phyloP scores from a whole-genome alignment of 1,139 yeast species.

The Suzukiozyma palmioleophila region DNA sequence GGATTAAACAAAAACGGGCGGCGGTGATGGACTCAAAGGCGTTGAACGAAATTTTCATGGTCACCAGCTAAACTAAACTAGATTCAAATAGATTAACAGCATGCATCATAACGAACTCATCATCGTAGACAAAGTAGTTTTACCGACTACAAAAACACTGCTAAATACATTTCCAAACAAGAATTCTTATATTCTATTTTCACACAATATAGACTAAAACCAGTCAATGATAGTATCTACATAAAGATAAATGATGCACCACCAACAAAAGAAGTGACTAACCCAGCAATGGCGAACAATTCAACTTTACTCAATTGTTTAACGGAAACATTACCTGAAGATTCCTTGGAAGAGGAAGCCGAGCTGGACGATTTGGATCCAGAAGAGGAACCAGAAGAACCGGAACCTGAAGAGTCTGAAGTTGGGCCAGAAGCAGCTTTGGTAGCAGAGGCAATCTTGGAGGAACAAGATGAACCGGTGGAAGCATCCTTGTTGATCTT shows the following conservation, averaged over 20 bases:
- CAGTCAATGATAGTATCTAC: conserved; percentile 6
- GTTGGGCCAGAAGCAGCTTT: conserved; percentile 17
- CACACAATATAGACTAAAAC: too few species aligned
- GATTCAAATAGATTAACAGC: background rate
- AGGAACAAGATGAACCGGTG: conserved; percentile 28
- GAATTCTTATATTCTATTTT: too few species aligned
- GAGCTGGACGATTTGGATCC: conserved; percentile 11
- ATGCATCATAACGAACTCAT: background rate
- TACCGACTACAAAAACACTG: too few species aligned
- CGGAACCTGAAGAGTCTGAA: conserved; percentile 18
- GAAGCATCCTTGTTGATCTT: conserved; percentile 23
- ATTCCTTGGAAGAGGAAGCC: conserved; percentile 16
- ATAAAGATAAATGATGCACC: conserved; percentile 33
- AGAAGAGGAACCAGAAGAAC: conserved; percentile 21
- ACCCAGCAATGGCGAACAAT: conserved; percentile 26
- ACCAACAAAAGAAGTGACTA: conserved; percentile 34
- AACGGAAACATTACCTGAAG: conserved; percentile 19
- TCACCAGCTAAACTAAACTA: conserved; percentile 35
- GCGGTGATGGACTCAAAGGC: conserved; percentile 88
- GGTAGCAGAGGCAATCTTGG: conserved; percentile 19
- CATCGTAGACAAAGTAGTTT: background rate
- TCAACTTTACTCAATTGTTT: conserved; percentile 26
- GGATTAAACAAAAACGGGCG: conserved; percentile 85
- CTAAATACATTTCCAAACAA: too few species aligned
- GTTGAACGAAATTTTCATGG: conserved; percentile 89